Base-by-base conservation (phyloP, 495 filamentous ascomycete genomes). In the Hypoxylon perforatum region DNA sequence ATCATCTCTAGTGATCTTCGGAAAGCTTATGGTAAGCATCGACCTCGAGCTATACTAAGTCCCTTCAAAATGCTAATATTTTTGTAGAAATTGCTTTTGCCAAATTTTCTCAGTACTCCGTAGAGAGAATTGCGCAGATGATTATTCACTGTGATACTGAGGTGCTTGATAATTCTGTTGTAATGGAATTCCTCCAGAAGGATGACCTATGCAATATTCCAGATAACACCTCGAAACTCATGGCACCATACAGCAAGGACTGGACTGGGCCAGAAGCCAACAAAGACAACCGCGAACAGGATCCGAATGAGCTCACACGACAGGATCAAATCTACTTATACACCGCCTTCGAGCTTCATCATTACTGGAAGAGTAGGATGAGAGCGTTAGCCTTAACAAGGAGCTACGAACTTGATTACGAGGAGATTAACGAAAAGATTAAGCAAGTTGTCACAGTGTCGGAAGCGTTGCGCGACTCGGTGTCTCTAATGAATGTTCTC, bases 281-380 rank as follows among this genome's bases (percentile, higher is more conserved):
- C 33, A 89, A 86, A 60, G 88, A 91, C 39, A 87, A 87, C 57
- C 87, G 94, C 35, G 95, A 99, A 71, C 89, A 92, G 66, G 94
- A 98, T 76, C 94, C 95, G 0, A 76, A 67, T 15, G 95, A 99
- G 70, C 87, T 99, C 35, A 97, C 94, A 0, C 84, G 94, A 58
- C 92, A 98, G 69, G 95, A 99, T 78, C 93, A 97, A 78, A 90
- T 99, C 33, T 99, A 93, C 73, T 83, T 99, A 11, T 89, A 90
- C 61, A 98, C 95, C 2, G 92, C 96, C 0, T 99, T 89, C 66
- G 96, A 99, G 73, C 82, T 99, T 65, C 92, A 96, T 61, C 96
- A 99, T 76, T 99, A 99, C 78, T 99, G 95, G 95, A 98, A 97
- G 84, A 90, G 91, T 42, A 88, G 95, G 77, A 97, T 97, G 86